Evolutionary conservation across 768 basidiomycete genomes (phyloP).

Genomic region (Tulasnella sp.): DNA sequence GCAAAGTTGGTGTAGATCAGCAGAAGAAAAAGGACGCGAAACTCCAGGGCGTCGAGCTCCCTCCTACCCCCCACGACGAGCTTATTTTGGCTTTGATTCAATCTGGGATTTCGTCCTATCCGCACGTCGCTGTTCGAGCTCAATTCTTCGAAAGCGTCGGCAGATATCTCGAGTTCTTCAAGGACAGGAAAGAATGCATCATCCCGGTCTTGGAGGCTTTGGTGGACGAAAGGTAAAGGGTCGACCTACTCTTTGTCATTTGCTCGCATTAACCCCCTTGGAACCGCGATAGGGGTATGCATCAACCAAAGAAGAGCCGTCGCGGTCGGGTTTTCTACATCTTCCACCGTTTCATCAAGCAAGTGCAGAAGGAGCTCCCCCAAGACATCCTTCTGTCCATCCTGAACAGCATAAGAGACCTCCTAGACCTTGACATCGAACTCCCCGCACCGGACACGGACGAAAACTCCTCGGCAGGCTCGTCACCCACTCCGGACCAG

Average conservation of each 20-base stretch:
- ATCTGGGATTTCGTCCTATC: conserved; percentile 70
- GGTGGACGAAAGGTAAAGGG: conserved; percentile 62
- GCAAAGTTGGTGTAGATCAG: conserved; percentile 77
- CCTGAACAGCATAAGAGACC: conserved; percentile 61
- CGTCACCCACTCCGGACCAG: conserved; percentile 27
- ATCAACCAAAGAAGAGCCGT: conserved; percentile 56
- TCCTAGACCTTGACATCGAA: conserved; percentile 62
- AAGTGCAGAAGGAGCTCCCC: conserved; percentile 66
- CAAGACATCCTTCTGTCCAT: conserved; percentile 57
- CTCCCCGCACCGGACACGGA: conserved; percentile 70
- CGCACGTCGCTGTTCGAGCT: conserved; percentile 70
- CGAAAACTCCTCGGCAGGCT: conserved; percentile 29
- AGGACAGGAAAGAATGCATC: conserved; percentile 79
- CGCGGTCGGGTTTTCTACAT: conserved; percentile 81
- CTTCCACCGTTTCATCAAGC: conserved; percentile 84
- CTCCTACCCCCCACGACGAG: conserved; percentile 83
- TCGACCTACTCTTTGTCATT: background rate
- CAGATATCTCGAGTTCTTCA: conserved; percentile 96
- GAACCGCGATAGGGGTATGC: conserved; percentile 57
- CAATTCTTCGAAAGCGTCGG: conserved; percentile 89
- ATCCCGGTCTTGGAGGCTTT: conserved; percentile 80
- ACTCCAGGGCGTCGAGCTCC: conserved; percentile 63
- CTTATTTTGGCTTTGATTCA: conserved; percentile 75
- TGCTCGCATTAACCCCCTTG: background rate
- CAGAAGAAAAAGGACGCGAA: conserved; percentile 50